Conservation (phyloP, 306 rosid genomes). For the Macrotyloma uniflorum region DNA sequence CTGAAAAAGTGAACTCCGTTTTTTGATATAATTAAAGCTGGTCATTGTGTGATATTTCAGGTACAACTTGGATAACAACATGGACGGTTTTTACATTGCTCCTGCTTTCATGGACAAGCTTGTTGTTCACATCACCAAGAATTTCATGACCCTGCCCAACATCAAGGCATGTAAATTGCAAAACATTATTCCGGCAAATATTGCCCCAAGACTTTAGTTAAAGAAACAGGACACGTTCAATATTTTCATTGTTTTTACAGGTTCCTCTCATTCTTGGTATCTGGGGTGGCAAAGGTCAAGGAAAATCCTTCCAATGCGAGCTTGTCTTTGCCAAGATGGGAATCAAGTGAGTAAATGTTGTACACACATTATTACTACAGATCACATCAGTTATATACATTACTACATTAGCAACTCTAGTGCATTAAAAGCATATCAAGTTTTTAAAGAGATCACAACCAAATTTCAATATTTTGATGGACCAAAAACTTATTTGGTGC, state of each 20-base stretch:
- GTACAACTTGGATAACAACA: constrained; percentile 73
- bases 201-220: neutral
- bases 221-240: neutral
- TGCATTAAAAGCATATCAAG: neutral
- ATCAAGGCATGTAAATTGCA: constrained; percentile 62
- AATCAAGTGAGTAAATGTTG: constrained; percentile 67
- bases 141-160: constrained; percentile 87
- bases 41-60: constrained; percentile 40
- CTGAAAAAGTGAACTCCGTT: neutral
- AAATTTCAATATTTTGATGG: neutral
- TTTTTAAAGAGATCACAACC: neutral
- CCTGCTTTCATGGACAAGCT: constrained; percentile 99
- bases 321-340: constrained; percentile 99
- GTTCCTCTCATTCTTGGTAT: constrained; percentile 94
- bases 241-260: constrained; percentile 42
- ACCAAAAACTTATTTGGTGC: neutral
- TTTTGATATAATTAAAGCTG: constrained; percentile 1
- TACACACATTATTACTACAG: neutral
- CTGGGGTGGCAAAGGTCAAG: constrained; percentile 99
- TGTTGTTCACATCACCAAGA: constrained; percentile 95
- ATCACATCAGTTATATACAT: neutral
- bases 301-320: constrained; percentile 97
- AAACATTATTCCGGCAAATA: neutral
- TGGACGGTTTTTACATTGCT: constrained; percentile 89
- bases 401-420: neutral